Conservation (phyloP, 352 stramenopile genomes). For the Phytopythium helicoides region DNA sequence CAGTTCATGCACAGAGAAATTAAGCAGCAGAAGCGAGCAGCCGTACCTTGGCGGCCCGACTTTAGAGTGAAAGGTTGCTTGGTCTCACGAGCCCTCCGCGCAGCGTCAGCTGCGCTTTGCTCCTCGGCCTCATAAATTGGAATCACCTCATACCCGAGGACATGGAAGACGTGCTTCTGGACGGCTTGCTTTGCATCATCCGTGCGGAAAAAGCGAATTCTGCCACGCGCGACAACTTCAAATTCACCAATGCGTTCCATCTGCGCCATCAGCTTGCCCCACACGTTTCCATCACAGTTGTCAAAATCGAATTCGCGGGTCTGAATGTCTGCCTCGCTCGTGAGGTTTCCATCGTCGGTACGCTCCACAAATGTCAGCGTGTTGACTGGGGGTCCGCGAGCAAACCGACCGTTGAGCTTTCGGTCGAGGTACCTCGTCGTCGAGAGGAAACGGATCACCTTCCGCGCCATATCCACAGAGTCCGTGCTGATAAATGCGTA, state of each 20-base stretch:
- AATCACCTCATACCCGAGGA: conserved; percentile 56
- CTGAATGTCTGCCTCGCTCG: conserved; percentile 29
- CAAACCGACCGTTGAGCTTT: conserved; percentile 66
- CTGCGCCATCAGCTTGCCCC: conserved; percentile 38
- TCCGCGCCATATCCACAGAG: conserved; percentile 41
- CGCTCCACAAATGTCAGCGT: conserved; percentile 67
- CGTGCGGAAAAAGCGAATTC: conserved; percentile 47
- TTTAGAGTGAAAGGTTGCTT: conserved; percentile 55
- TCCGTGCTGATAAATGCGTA: conserved; percentile 74
- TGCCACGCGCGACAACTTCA: conserved; percentile 33
- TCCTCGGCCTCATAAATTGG: conserved; percentile 70
- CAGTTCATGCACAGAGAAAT: too few relatives aligned
- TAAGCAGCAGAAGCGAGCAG: too few relatives aligned
- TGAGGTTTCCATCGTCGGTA: conserved; percentile 18
- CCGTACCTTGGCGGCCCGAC: conserved; percentile 51
- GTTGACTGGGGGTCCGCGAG: conserved; percentile 57
- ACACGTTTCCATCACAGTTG: conserved; percentile 38
- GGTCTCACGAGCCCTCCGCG: conserved; percentile 25
- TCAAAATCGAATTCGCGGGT: conserved; percentile 47
- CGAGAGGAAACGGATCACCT: conserved; percentile 50
- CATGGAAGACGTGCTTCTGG: conserved; percentile 34
- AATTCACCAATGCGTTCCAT: conserved; percentile 52
- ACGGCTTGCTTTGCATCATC: conserved; percentile 63
- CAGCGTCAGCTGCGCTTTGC: conserved; percentile 44
- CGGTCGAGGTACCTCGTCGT: conserved; percentile 36